phyloP scores from a whole-genome alignment of 2,329 filamentous ascomycete species.

The Fusarium mangiferae region DNA sequence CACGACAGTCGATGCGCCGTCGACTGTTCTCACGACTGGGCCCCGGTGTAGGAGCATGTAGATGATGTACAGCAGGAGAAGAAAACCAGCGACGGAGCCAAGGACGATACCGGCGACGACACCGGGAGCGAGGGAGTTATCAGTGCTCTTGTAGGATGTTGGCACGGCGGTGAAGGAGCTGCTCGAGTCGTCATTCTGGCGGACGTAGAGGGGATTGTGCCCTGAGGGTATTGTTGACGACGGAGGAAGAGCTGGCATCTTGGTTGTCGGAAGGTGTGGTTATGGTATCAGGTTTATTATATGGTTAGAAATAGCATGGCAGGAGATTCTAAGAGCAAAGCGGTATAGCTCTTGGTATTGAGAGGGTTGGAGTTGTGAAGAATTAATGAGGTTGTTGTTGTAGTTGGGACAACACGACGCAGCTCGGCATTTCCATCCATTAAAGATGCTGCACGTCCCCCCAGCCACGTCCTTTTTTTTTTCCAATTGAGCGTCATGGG shows the following conservation, averaged over 20 bases:
- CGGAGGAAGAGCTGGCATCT: slow-evolving; percentile 32
- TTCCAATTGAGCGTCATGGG: slow-evolving; percentile 11
- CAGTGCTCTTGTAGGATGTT: slow-evolving; percentile 47
- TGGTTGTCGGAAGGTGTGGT: neutral
- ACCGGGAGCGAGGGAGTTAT: slow-evolving; percentile 56
- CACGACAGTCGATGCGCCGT: slow-evolving; percentile 25
- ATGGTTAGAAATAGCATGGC: slow-evolving; percentile 1
- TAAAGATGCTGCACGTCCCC: slow-evolving; percentile 26
- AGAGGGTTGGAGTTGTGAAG: neutral
- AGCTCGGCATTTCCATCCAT: slow-evolving; percentile 1
- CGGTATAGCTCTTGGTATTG: neutral
- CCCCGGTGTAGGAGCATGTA: slow-evolving; percentile 60
- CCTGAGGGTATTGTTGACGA: slow-evolving; percentile 20
- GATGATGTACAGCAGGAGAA: slow-evolving; percentile 63
- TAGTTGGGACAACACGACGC: slow-evolving; percentile 4
- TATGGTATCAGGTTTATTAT: neutral
- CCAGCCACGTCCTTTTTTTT: slow-evolving; percentile 32
- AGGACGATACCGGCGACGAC: slow-evolving; percentile 57
- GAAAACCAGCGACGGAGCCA: slow-evolving; percentile 60
- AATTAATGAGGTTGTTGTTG: slow-evolving; percentile 8
- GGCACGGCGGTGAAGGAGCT: slow-evolving; percentile 48
- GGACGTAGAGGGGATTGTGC: slow-evolving; percentile 33
- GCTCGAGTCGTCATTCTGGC: slow-evolving; percentile 31
- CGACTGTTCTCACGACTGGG: slow-evolving; percentile 46
- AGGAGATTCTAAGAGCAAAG: neutral